Evolutionary conservation across 305 asterid species (phyloP).

Genomic region (Nicotiana rustica): DNA sequence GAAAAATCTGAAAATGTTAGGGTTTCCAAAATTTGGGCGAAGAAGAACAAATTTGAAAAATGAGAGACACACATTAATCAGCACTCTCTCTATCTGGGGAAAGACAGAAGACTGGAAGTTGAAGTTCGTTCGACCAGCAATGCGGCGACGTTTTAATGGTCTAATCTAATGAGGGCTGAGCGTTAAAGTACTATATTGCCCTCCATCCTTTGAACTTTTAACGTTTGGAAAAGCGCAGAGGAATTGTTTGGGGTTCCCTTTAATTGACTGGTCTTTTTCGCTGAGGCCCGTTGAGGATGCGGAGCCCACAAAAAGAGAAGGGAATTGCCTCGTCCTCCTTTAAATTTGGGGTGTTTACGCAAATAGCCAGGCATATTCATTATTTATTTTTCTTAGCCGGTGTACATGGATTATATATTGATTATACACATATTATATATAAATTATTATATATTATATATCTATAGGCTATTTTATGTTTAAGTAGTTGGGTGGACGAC

Average conservation of each 20-base stretch:
- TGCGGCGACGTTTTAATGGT: constrained; percentile 26
- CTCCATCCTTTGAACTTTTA: background rate
- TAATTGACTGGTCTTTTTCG: background rate
- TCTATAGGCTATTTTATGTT: too few relatives aligned
- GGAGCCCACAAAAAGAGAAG: constrained; percentile 7
- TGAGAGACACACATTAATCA: background rate
- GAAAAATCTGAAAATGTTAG: background rate
- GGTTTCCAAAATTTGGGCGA: background rate
- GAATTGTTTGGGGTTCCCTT: background rate
- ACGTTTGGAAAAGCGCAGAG: too few relatives aligned
- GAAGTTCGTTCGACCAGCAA: constrained; percentile 27
- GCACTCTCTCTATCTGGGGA: background rate
- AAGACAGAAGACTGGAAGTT: background rate
- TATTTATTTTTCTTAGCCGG: too few relatives aligned
- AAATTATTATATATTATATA: too few relatives aligned
- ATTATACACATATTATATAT: too few relatives aligned
- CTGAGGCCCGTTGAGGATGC: background rate
- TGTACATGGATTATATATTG: too few relatives aligned
- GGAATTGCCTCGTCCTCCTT: background rate
- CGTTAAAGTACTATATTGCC: background rate
- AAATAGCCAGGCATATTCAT: too few relatives aligned
- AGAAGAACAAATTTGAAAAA: background rate
- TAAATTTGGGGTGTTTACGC: background rate
- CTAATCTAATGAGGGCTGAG: background rate
- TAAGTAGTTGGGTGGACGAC: too few relatives aligned